Evolutionary conservation across 2,329 filamentous ascomycete species (phyloP), one percentile per base, ranked within the genome.

Genomic region (Aspergillus sp.): DNA sequence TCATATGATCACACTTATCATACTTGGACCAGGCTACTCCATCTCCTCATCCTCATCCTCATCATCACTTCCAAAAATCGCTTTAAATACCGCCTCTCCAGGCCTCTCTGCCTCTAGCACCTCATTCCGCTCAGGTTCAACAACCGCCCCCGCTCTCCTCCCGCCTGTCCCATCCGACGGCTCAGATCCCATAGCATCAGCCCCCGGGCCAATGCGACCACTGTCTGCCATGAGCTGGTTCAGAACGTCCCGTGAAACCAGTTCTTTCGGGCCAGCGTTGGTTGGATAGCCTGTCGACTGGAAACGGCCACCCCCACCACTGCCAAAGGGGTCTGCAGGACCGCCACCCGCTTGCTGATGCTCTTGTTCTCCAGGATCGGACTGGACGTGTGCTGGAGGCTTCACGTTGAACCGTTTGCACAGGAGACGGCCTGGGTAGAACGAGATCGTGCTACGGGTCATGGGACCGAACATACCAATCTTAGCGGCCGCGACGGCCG

Each of bases 391-490:
- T 7, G 78, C 75, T 0, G 90, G 88, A 6, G 85, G 80, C 50
- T 77, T 81, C n/a, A 97, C 85, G 56, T 89, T 89, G 69, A 98
- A 95, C 6, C 93, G 78, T 65, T 97, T 98, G 70, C 91, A 97
- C n/a, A 97, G 69, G 36, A 98, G 69, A 46, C 89, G 76, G 1
- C 85, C 83, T 1, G 93, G 93, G 56, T 83, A 83, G 66, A 95
- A 97, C 4, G 82, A 78, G 5, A 79, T 66, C 0, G 76, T 73
- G 26, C 76, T 81, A 51, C 93, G 77, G 3, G 93, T 98, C 80
- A 97, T 78, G 9, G 82, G 77, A 1, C 93, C 93, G 67, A 90
- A 96, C 89, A 97, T 95, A 48, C 88, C 89, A 62, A 96, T 72
- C 59, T 79, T 86, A 5, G 93, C 93, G 1, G 93, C 93, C 56